Base-by-base conservation (phyloP, 2,329 filamentous ascomycete genomes). In the Cytospora piceae region DNA sequence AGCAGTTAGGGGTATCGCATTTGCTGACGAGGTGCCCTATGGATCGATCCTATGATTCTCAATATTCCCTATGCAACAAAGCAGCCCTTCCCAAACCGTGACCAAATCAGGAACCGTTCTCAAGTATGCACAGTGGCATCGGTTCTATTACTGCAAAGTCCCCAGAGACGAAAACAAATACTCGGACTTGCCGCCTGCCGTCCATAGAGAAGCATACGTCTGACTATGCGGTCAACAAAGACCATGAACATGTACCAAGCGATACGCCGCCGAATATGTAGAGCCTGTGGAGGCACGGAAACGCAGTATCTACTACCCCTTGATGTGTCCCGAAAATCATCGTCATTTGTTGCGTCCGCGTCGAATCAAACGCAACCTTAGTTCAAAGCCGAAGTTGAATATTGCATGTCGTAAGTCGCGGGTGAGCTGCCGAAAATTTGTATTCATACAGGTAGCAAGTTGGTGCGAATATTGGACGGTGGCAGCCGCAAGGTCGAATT, bases 1-100 rank as follows among this genome's bases (percentile, higher is more conserved):
- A 53, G 59, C 53, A 58, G 32, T 57, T 57, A 53, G 64, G 57
- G 57, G 42, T 61, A 60, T 64, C 56, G 61, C 65, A 67, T 57
- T 56, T 57, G 56, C 34, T 53, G n/a, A 58, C n/a, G 46, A 49
- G n/a, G 46, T 49, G n/a, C 11, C 46, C 46, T 49, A 24, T 63
- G 53, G 22, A 42, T 37, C 46, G n/a, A 52, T 59, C 56, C 61
- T 31, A 31, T 22, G 39, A 22, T 51, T 51, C 34, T 31, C 29
- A 17, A 34, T 54, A 20, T 14, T 20, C 61, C 51, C 61, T 8
- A 37, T 46, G 46, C 46, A 49, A 49, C 11, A 20, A 34, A 64
- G 34, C 61, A 53, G 31, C 52, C 22, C 58, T 57, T 37, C 31
- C 64, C 61, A 46, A 34, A 53, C 34, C 49, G 51, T 34, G 29